Percentiles rank a stretch among this genome's conserved stretches.
phyloP scores from a whole-genome alignment of 2,329 filamentous ascomycete species.

The Colletotrichum caudatum region DNA sequence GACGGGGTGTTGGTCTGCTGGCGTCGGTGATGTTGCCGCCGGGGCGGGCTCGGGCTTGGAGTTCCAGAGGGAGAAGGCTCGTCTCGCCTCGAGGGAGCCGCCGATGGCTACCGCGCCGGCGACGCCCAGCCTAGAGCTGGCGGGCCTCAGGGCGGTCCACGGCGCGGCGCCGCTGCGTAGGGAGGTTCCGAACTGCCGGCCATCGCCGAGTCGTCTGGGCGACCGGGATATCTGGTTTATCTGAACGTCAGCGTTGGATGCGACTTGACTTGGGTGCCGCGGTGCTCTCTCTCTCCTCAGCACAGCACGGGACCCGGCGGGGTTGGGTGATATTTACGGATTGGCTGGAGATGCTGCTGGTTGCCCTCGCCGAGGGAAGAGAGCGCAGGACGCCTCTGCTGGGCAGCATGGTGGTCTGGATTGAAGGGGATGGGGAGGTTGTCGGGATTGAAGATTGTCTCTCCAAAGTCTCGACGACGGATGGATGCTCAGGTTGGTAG shows the following conservation, averaged over 20 bases:
- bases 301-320: too few species aligned
- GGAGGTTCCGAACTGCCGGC: constrained; percentile 53
- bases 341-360: constrained; percentile 45
- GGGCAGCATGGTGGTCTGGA: constrained; percentile 56
- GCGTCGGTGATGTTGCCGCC: constrained; percentile 35
- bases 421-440: constrained; percentile 26
- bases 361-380: constrained; percentile 51
- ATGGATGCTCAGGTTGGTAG: constrained; percentile 11
- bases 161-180: constrained; percentile 28
- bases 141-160: constrained; percentile 26
- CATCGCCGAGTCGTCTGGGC: constrained; percentile 49
- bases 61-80: constrained; percentile 42
- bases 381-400: constrained; percentile 59
- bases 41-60: constrained; percentile 36
- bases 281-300: too few species aligned
- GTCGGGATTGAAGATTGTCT: constrained; percentile 32
- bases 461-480: constrained; percentile 14
- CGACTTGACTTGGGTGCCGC: background rate
- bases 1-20: constrained; percentile 26
- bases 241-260: constrained; percentile 14
- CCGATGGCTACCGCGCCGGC: constrained; percentile 49
- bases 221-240: constrained; percentile 42
- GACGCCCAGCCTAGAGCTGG: constrained; percentile 13
- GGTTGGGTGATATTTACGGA: constrained; percentile 45
- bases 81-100: constrained; percentile 41